phyloP scores from a whole-genome alignment of 1,284 basidiomycete species.

The Ganoderma leucocontextum region DNA sequence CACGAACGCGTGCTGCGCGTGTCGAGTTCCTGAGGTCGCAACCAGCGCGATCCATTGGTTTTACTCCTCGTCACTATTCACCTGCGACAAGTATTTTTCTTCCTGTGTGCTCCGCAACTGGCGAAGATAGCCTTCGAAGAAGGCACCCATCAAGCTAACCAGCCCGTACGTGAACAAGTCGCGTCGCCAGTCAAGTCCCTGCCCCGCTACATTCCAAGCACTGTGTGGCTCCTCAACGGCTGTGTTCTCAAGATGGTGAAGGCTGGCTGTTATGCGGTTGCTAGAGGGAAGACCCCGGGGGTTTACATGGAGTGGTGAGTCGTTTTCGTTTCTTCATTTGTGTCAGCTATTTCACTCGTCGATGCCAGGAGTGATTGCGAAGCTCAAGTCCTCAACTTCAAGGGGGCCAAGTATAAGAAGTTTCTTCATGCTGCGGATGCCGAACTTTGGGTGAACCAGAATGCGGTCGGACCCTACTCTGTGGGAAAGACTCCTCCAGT shows the following conservation, averaged over 20 bases:
- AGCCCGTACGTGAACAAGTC: background rate
- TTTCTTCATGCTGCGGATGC: conserved; percentile 64
- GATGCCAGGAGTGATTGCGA: conserved; percentile 63
- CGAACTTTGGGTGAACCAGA: conserved; percentile 40
- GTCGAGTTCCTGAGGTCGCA: background rate
- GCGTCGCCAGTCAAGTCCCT: background rate
- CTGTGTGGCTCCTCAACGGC: too few relatives aligned
- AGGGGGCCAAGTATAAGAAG: conserved; percentile 67
- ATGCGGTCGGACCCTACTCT: background rate
- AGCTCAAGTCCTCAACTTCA: conserved; percentile 64
- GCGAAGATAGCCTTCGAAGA: background rate
- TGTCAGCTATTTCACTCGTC: background rate
- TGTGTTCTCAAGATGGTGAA: conserved; percentile 2
- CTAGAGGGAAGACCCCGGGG: conserved; percentile 38
- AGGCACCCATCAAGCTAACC: background rate
- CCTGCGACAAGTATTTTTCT: background rate
- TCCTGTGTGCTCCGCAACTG: background rate
- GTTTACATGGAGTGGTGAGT: conserved; percentile 40
- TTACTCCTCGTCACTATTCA: background rate
- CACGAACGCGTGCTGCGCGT: background rate
- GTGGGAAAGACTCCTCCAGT: background rate
- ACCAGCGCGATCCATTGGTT: background rate
- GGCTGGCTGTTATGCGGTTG: conserved; percentile 39
- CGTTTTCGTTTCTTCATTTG: background rate
- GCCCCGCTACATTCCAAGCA: background rate